Evolutionary conservation across 495 filamentous ascomycete genomes (phyloP).

Genomic region (Cudoniella acicularis): DNA sequence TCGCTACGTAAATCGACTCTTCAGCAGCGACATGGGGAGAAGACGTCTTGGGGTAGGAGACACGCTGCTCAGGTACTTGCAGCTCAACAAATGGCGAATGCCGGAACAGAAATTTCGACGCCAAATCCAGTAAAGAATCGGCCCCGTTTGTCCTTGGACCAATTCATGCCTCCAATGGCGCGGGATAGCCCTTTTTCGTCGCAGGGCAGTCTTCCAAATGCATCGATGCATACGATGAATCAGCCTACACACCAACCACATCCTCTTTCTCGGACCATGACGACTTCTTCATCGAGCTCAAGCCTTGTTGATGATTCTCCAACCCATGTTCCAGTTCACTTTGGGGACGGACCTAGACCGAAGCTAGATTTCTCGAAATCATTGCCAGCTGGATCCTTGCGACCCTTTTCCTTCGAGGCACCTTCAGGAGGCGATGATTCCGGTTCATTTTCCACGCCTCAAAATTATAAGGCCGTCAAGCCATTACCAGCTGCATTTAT

Average conservation of each 20-base stretch:
- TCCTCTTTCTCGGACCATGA: slow-evolving; percentile 79
- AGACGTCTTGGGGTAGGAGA: slow-evolving; percentile 52
- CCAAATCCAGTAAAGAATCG: slow-evolving; percentile 47
- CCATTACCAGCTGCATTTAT: slow-evolving; percentile 84
- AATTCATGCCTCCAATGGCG: slow-evolving; percentile 55
- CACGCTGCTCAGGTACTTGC: slow-evolving; percentile 41
- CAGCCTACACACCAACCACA: slow-evolving; percentile 58
- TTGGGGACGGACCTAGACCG: slow-evolving; percentile 45
- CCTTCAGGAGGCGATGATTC: slow-evolving; percentile 37
- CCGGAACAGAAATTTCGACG: slow-evolving; percentile 43
- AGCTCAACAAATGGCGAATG: slow-evolving; percentile 32
- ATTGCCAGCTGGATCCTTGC: slow-evolving; percentile 63
- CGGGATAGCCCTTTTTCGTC: slow-evolving; percentile 62
- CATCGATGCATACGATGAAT: slow-evolving; percentile 48
- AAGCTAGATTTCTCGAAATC: slow-evolving; percentile 76
- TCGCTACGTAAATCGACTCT: slow-evolving; percentile 82
- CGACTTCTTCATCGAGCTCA: slow-evolving; percentile 77
- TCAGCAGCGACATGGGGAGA: slow-evolving; percentile 71
- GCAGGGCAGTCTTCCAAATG: slow-evolving; percentile 45
- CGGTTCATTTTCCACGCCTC: slow-evolving; percentile 72
- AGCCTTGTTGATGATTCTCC: slow-evolving; percentile 74
- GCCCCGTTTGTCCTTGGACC: slow-evolving; percentile 74
- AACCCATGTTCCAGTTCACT: slow-evolving; percentile 57
- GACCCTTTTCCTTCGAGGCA: slow-evolving; percentile 37
- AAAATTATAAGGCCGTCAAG: slow-evolving; percentile 77